These are phyloP conservation scores for Mucor piriformis DNA, from an alignment of 371 early-diverging fungal species.

Conservation along the genomic window DNA sequence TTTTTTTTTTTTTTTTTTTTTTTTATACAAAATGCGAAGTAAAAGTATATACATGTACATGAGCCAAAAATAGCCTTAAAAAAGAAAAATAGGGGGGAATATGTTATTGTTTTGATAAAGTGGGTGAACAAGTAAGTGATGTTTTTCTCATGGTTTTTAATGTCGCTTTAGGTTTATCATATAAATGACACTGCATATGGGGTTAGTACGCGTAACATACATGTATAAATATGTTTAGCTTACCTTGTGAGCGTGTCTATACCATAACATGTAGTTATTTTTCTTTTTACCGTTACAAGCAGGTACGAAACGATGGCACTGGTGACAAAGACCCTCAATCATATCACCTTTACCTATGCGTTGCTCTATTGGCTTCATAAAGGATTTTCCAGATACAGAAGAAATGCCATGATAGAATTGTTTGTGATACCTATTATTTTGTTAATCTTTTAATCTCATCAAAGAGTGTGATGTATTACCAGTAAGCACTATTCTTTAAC, in stretches of 20 bases:
- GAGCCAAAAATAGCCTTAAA: too few species aligned
- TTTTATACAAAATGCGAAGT: too few species aligned
- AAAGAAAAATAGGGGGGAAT: too few species aligned
- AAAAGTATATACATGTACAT: too few species aligned
- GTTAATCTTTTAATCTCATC: too few species aligned
- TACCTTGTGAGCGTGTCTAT: constrained; percentile 80
- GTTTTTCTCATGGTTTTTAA: constrained; percentile 7
- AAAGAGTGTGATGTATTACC: too few species aligned
- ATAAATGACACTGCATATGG: constrained; percentile 18
- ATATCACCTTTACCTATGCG: constrained; percentile 55
- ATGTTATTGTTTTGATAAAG: too few species aligned
- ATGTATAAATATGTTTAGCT: neutral
- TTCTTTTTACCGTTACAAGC: constrained; percentile 69
- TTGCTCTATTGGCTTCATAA: constrained; percentile 68
- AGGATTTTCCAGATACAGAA: constrained; percentile 76
- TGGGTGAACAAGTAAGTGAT: neutral
- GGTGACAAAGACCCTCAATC: constrained; percentile 83
- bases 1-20: too few species aligned
- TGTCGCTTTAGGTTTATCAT: constrained; percentile 26
- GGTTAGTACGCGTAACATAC: too few species aligned
- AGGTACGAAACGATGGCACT: constrained; percentile 77
- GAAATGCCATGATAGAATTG: constrained; percentile 86
- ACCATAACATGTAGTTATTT: constrained; percentile 70
- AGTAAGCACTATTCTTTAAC: constrained; percentile 86
- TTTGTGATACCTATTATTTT: constrained; percentile 85